These are phyloP conservation scores for Ustilago cynodontis DNA, from an alignment of 1,284 basidiomycete species.

Conservation along the genomic window DNA sequence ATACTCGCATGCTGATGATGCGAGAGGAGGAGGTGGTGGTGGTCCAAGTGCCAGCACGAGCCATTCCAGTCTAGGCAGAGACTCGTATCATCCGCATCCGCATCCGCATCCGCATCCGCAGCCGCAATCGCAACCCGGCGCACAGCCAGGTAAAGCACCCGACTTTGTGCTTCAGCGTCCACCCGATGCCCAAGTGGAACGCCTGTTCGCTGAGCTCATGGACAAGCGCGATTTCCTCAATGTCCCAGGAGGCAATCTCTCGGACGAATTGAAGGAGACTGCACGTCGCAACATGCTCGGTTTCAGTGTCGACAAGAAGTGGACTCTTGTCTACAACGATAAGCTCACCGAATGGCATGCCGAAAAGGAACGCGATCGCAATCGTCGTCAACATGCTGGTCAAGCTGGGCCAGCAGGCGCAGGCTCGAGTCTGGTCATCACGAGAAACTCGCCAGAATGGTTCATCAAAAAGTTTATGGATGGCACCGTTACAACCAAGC, in stretches of 20 bases:
- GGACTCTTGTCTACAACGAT: constrained; percentile 88
- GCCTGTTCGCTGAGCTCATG: constrained; percentile 69
- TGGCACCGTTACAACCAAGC: constrained; percentile 83
- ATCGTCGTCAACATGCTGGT: constrained; percentile 67
- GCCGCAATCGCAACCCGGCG: not conserved
- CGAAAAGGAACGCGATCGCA: constrained; percentile 60
- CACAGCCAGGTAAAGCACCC: constrained; percentile 26
- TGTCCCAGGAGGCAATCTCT: constrained; percentile 59
- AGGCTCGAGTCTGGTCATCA: constrained; percentile 66
- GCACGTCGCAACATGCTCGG: constrained; percentile 64
- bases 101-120: too few species aligned
- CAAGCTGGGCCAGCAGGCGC: constrained; percentile 72
- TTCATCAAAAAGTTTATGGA: constrained; percentile 91
- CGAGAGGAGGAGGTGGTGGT: not conserved
- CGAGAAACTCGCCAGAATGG: constrained; percentile 72
- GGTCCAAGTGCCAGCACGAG: constrained; percentile 22
- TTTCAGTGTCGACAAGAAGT: constrained; percentile 80
- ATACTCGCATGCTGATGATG: constrained; percentile 21
- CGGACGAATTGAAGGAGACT: constrained; percentile 60
- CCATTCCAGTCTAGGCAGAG: constrained; percentile 30
- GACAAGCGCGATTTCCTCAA: constrained; percentile 66
- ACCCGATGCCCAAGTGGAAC: constrained; percentile 61
- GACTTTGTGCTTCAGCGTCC: constrained; percentile 62
- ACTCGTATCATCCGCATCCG: constrained; percentile 26
- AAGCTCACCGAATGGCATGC: constrained; percentile 83